Conservation (phyloP, 495 filamentous ascomycete genomes). For the Lophium mytilinum region DNA sequence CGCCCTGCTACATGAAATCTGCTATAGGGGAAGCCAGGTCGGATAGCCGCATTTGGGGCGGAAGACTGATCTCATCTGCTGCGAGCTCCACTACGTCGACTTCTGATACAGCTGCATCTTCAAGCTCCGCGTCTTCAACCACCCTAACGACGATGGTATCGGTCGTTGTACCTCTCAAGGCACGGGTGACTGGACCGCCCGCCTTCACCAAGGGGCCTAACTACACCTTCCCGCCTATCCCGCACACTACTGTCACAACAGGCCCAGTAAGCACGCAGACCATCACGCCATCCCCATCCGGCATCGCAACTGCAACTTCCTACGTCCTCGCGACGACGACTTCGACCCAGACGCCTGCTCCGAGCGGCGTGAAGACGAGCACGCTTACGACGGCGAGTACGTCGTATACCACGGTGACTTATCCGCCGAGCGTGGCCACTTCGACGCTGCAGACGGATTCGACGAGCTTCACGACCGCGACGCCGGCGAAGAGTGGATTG, state of each 20-base stretch:
- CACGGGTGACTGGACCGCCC: no score
- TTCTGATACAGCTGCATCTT: background rate
- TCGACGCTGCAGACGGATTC: background rate
- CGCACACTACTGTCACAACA: background rate
- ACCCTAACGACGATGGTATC: background rate
- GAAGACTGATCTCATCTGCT: background rate
- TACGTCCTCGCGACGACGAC: background rate
- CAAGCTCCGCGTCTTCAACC: background rate
- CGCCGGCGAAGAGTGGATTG: background rate
- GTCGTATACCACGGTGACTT: background rate
- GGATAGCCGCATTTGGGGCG: background rate
- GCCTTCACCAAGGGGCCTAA: background rate
- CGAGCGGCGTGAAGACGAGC: constrained; percentile 1
- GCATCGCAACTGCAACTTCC: background rate
- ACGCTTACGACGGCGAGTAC: background rate
- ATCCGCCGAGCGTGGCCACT: background rate
- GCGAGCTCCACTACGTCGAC: background rate
- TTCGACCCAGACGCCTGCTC: background rate
- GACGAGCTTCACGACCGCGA: background rate
- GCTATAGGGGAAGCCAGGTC: background rate
- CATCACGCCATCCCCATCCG: background rate
- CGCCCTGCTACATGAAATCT: background rate
- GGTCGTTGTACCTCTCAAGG: no score
- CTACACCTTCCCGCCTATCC: background rate
- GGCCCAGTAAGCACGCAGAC: background rate